These are phyloP conservation scores for Verticillium longisporum DNA, from an alignment of 2,329 filamentous ascomycete species.

Conservation along the genomic window DNA sequence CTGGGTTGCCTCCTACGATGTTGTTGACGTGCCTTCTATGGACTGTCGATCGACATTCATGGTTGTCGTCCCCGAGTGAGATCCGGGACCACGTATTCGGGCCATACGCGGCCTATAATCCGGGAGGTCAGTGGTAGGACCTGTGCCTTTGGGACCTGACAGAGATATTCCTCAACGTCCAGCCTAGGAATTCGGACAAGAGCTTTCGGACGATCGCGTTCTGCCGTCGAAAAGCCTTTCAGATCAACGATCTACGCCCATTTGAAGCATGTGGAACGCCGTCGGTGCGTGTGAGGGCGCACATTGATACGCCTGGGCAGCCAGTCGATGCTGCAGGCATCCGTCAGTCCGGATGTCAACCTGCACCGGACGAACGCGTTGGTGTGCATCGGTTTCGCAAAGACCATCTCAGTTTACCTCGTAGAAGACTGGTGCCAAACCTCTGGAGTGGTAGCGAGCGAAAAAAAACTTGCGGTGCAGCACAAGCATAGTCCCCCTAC, in stretches of 20 bases:
- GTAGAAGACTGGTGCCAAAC: neutral
- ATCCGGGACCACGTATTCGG: neutral
- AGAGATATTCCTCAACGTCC: neutral
- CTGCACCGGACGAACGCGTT: neutral
- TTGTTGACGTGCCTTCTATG: no score
- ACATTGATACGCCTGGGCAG: neutral
- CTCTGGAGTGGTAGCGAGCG: no score
- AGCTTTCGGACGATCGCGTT: neutral
- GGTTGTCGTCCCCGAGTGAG: neutral
- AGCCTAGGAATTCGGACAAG: neutral
- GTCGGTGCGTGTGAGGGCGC: neutral
- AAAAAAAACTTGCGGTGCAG: no score
- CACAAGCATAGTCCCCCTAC: no score
- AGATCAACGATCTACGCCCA: neutral
- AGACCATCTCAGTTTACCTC: neutral
- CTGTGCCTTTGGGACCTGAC: neutral
- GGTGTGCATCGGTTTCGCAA: neutral
- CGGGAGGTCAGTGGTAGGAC: neutral
- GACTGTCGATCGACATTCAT: neutral
- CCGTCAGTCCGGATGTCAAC: neutral
- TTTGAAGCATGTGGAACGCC: neutral
- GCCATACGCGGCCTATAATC: constrained; percentile 3
- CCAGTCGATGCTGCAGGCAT: constrained; percentile 1
- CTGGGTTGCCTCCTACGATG: no score
- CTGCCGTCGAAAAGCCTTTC: neutral